Conservation (phyloP, 2,329 filamentous ascomycete genomes). For the Pseudocercospora fijiensis region DNA sequence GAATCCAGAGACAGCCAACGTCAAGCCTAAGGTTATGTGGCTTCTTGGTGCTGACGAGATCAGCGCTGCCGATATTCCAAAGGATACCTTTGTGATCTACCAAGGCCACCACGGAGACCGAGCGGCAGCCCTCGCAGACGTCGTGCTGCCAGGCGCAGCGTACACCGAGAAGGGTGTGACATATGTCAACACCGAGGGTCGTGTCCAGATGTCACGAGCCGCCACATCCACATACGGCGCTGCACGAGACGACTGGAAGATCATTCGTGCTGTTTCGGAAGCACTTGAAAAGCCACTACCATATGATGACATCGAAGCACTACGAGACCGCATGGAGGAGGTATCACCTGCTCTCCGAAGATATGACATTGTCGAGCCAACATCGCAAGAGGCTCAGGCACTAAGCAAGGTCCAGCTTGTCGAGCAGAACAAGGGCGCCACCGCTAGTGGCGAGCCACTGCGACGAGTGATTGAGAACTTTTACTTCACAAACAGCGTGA, state of each 20-base stretch:
- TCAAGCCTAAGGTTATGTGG: slow-evolving; percentile 93
- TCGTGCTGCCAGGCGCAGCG: slow-evolving; percentile 88
- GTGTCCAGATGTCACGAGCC: slow-evolving; percentile 88
- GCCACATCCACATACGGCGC: slow-evolving; percentile 87
- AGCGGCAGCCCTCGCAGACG: slow-evolving; percentile 87
- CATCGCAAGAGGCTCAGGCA: slow-evolving; percentile 55
- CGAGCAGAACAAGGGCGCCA: slow-evolving; percentile 89
- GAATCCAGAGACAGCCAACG: slow-evolving; percentile 75
- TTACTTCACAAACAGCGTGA: slow-evolving; percentile 97
- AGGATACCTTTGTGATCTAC: slow-evolving; percentile 95
- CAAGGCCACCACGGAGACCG: slow-evolving; percentile 97
- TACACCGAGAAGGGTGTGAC: slow-evolving; percentile 97
- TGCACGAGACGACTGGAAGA: slow-evolving; percentile 97
- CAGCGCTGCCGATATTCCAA: slow-evolving; percentile 79
- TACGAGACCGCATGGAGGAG: slow-evolving; percentile 91
- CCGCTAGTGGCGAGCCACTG: slow-evolving; percentile 69
- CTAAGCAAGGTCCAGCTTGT: slow-evolving; percentile 93
- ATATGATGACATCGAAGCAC: slow-evolving; percentile 86
- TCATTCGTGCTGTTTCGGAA: slow-evolving; percentile 87
- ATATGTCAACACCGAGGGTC: slow-evolving; percentile 96
- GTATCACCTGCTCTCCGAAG: slow-evolving; percentile 85
- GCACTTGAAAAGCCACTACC: slow-evolving; percentile 83
- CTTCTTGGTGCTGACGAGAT: slow-evolving; percentile 94
- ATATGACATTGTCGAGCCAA: slow-evolving; percentile 88
- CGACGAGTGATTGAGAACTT: slow-evolving; percentile 92